Conservation (phyloP, 495 filamentous ascomycete genomes). For the Podospora appendiculata region DNA sequence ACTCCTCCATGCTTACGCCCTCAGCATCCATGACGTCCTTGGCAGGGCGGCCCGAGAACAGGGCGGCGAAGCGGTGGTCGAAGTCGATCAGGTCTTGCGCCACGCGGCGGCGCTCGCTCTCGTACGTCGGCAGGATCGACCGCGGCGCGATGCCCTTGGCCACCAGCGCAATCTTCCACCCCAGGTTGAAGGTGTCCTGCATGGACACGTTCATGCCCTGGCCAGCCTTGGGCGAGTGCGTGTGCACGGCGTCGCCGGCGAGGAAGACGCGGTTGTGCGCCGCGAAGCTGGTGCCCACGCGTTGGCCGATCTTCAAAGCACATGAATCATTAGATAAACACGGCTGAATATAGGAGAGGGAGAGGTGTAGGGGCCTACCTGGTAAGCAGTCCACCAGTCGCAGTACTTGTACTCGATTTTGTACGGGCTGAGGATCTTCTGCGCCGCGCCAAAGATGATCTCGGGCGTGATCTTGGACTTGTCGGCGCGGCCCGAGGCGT, state of each 20-base stretch:
- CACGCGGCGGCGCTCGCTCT: slow-evolving; percentile 58
- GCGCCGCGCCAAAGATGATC: slow-evolving; percentile 51
- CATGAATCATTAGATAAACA: background rate
- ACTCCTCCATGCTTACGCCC: slow-evolving; percentile 37
- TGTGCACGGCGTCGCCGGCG: slow-evolving; percentile 56
- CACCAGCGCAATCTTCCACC: slow-evolving; percentile 65
- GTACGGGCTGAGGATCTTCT: slow-evolving; percentile 55
- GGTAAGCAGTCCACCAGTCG: slow-evolving; percentile 39
- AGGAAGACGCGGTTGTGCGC: slow-evolving; percentile 55
- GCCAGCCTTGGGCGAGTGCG: slow-evolving; percentile 63
- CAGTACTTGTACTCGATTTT: slow-evolving; percentile 52
- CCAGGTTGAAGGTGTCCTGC: slow-evolving; percentile 64
- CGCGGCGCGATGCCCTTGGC: slow-evolving; percentile 47
- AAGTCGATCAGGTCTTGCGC: slow-evolving; percentile 70
- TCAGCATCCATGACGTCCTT: slow-evolving; percentile 36
- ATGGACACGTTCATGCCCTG: slow-evolving; percentile 73
- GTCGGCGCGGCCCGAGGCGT: slow-evolving; percentile 35
- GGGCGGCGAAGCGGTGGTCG: slow-evolving; percentile 51
- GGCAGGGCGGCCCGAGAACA: slow-evolving; percentile 38
- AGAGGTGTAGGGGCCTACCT: slow-evolving; percentile 27
- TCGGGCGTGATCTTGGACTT: slow-evolving; percentile 54
- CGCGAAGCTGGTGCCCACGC: slow-evolving; percentile 57
- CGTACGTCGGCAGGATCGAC: slow-evolving; percentile 60
- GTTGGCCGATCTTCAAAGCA: slow-evolving; percentile 59
- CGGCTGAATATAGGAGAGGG: background rate